Conservation (phyloP, 495 filamentous ascomycete species). For the Talaromyces stipitatus region DNA sequence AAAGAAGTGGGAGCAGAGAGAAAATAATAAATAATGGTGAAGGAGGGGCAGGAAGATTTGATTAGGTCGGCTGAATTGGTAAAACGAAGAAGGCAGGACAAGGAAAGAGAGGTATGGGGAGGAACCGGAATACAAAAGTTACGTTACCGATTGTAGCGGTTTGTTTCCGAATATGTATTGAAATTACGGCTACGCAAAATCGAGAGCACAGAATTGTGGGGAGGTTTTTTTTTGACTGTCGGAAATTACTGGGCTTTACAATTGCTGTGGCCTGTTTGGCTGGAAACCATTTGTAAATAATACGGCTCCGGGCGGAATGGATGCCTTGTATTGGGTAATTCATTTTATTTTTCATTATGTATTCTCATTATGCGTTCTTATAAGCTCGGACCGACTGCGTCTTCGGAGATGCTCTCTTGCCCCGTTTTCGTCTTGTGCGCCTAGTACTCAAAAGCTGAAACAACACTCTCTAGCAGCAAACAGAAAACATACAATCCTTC, state of each 20-base stretch:
- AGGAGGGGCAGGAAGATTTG: slow-evolving; percentile 1
- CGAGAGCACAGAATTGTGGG: background rate
- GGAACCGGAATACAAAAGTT: background rate
- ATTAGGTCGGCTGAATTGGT: background rate
- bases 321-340: background rate
- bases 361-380: slow-evolving; percentile 1
- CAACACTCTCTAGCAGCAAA: background rate
- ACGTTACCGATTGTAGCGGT: background rate
- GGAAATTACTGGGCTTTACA: background rate
- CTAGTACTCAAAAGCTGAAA: background rate
- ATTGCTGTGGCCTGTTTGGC: background rate
- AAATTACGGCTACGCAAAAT: background rate
- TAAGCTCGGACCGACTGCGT: background rate
- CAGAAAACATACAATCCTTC: background rate
- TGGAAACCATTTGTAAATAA: background rate
- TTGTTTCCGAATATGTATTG: background rate
- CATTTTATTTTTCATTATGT: background rate
- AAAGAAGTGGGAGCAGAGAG: background rate
- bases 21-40: slow-evolving; percentile 4
- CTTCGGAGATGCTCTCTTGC: background rate
- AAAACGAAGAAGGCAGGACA: background rate
- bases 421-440: background rate
- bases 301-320: background rate
- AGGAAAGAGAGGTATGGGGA: background rate
- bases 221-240: background rate